Evolutionary conservation across 2,329 filamentous ascomycete genomes (phyloP).

Genomic region (Fusarium agapanthi): DNA sequence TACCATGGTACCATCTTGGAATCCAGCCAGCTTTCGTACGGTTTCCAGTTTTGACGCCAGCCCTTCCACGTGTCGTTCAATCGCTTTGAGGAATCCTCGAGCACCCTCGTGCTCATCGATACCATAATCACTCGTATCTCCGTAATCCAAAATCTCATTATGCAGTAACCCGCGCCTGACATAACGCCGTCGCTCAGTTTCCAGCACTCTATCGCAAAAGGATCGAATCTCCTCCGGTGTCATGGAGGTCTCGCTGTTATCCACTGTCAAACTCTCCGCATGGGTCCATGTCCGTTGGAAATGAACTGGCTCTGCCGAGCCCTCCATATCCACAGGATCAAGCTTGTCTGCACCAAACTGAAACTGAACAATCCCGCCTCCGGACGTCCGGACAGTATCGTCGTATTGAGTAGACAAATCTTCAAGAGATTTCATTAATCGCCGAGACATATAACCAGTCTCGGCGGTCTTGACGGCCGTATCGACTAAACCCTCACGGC

Average conservation of each 20-base stretch:
- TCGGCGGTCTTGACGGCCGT: conserved; percentile 99
- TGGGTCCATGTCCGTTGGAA: conserved; percentile 93
- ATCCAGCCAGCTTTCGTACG: conserved; percentile 55
- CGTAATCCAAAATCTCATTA: conserved; percentile 67
- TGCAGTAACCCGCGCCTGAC: not conserved
- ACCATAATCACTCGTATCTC: conserved; percentile 72
- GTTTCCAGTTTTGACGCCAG: conserved; percentile 68
- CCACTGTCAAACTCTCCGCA: conserved; percentile 77
- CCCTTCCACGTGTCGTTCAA: conserved; percentile 75
- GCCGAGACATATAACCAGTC: conserved; percentile 98
- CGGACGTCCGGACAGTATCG: conserved; percentile 91
- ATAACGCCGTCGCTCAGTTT: conserved; percentile 60
- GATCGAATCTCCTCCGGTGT: conserved; percentile 76
- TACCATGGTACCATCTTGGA: conserved; percentile 49
- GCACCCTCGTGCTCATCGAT: conserved; percentile 85
- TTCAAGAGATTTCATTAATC: conserved; percentile 97
- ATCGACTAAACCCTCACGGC: conserved; percentile 97
- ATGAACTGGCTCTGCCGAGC: conserved; percentile 88
- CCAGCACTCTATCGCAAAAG: conserved; percentile 74
- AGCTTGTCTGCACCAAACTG: conserved; percentile 96
- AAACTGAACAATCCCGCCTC: conserved; percentile 90
- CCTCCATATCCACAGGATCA: conserved; percentile 98
- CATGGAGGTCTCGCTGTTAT: conserved; percentile 78
- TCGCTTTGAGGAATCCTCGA: conserved; percentile 81
- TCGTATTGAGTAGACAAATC: conserved; percentile 95